Conservation (phyloP, 2,329 filamentous ascomycete genomes). For the Incumbomyces delicatus region DNA sequence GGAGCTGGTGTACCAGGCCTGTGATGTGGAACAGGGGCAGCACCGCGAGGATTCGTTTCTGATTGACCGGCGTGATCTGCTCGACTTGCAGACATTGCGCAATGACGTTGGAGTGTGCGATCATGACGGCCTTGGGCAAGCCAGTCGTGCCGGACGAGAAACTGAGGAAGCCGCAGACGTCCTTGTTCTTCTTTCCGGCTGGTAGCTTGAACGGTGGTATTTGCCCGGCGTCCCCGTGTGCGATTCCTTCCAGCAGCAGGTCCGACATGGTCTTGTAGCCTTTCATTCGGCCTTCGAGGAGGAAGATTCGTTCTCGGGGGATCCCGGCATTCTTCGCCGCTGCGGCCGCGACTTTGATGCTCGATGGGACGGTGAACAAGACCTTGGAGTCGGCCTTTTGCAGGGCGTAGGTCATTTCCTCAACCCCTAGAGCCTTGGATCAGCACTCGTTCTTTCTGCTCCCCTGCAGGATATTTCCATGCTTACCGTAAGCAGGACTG, state of each 20-base stretch:
- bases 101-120: constrained; percentile 43
- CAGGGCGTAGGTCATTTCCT: constrained; percentile 59
- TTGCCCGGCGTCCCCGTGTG: constrained; percentile 34
- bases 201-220: constrained; percentile 41
- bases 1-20: constrained; percentile 53
- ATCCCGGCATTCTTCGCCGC: constrained; percentile 48
- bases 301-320: constrained; percentile 42
- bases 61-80: constrained; percentile 40
- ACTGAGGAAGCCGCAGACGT: constrained; percentile 41
- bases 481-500: constrained; percentile 50
- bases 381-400: constrained; percentile 48
- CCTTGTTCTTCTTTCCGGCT: constrained; percentile 45
- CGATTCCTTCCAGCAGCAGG: constrained; percentile 25
- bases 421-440: constrained; percentile 27
- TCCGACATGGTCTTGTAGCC: constrained; percentile 38
- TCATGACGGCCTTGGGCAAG: constrained; percentile 27
- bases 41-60: constrained; percentile 46
- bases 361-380: constrained; percentile 41
- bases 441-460: not conserved
- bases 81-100: constrained; percentile 53
- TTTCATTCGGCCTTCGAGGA: constrained; percentile 45
- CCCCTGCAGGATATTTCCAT: not conserved
- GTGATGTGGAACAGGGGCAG: constrained; percentile 56
- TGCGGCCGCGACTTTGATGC: constrained; percentile 44
- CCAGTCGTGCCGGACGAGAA: constrained; percentile 28